Evolutionary conservation across 768 basidiomycete species (phyloP).

Genomic region (Mycena albidolilacea): DNA sequence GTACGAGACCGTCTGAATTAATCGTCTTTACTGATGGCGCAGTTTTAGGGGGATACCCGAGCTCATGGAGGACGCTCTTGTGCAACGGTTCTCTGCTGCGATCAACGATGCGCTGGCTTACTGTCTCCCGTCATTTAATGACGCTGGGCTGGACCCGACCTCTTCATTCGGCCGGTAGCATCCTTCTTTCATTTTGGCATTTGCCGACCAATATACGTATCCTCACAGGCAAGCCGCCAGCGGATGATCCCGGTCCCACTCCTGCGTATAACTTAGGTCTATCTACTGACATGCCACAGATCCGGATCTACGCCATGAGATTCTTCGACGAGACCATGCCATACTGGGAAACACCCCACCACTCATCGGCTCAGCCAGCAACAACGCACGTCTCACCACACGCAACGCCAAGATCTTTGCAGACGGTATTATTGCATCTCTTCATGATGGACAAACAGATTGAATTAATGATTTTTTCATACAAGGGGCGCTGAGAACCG

Average conservation of each 20-base stretch:
- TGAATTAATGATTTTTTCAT: not conserved
- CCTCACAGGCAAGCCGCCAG: constrained; percentile 73
- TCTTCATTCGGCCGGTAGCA: constrained; percentile 66
- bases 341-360: constrained; percentile 77
- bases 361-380: constrained; percentile 70
- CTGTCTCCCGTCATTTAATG: constrained; percentile 91
- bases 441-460: not conserved
- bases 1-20: constrained; percentile 1
- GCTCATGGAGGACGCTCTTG: constrained; percentile 71
- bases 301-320: constrained; percentile 76
- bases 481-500: constrained; percentile 11
- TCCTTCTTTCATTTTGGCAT: not conserved
- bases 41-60: constrained; percentile 72
- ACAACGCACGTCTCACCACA: constrained; percentile 62
- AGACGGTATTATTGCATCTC: constrained; percentile 70
- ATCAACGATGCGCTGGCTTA: constrained; percentile 77
- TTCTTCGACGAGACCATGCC: constrained; percentile 63
- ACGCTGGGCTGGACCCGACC: constrained; percentile 71
- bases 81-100: constrained; percentile 71
- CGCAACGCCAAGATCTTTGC: constrained; percentile 82
- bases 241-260: constrained; percentile 71
- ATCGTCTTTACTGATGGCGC: not conserved
- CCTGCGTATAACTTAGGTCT: too few species aligned
- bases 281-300: constrained; percentile 53
- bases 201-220: not conserved